These are phyloP conservation scores for Auxenochlorella pyrenoidosa DNA, from an alignment of 139 green algal species.

Conservation along the genomic window DNA sequence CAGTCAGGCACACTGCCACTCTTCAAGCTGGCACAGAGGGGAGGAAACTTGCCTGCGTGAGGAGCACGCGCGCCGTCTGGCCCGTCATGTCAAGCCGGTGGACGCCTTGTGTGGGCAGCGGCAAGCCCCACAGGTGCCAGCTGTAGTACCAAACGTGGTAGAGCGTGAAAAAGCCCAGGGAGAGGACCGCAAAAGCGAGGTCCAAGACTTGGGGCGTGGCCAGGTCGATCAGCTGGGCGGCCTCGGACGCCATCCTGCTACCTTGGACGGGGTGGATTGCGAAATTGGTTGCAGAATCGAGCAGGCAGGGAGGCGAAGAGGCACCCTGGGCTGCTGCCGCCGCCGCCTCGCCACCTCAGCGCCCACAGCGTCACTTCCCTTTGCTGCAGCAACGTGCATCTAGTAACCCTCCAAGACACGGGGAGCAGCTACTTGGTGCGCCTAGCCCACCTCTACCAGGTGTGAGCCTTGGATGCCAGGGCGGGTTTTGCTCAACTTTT, in stretches of 20 bases:
- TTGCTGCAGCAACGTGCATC: constrained; percentile 55
- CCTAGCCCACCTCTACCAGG: constrained; percentile 63
- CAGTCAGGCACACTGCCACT: not conserved
- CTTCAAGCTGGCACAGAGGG: not conserved
- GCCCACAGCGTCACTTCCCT: not conserved
- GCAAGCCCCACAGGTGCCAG: constrained; percentile 10
- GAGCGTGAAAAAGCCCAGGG: not conserved
- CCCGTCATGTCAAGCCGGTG: constrained; percentile 27
- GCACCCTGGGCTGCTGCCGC: not conserved
- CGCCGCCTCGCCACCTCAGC: not conserved
- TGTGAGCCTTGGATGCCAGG: constrained; percentile 26
- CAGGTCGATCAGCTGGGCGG: not conserved
- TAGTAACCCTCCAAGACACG: constrained; percentile 60
- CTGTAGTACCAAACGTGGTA: constrained; percentile 33
- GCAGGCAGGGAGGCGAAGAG: too few relatives aligned
- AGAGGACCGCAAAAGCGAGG: constrained; percentile 3
- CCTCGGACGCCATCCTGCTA: too few relatives aligned
- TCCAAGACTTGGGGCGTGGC: constrained; percentile 9
- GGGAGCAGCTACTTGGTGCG: constrained; percentile 45
- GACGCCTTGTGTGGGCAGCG: not conserved
- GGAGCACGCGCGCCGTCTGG: constrained; percentile 4
- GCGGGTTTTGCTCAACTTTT: too few relatives aligned
- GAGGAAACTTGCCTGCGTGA: not conserved
- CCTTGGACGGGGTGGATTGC: too few relatives aligned
- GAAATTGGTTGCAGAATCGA: too few relatives aligned